Base-by-base conservation (phyloP, 257 asterid genomes). In the Jasminum sambac region DNA sequence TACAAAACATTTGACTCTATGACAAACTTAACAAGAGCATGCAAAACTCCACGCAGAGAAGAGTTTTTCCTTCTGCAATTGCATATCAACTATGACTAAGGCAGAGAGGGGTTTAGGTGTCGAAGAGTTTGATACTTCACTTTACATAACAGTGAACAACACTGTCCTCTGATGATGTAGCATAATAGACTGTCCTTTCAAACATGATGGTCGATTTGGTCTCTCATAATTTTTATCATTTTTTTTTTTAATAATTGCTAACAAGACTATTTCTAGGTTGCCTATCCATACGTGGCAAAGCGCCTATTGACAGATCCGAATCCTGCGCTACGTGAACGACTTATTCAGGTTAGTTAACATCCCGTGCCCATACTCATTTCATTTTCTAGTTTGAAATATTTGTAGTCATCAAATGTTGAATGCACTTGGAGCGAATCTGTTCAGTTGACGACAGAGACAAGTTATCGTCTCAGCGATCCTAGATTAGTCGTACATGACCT, bases 241-340 rank as follows among this genome's bases (percentile, higher is more conserved):
- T 55, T 44, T 5, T 71, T 66, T 41, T n/a, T n/a, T n/a, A n/a
- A 43, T 74, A 36, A 66, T 72, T 63, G 36, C 72, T 67, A 19
- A 58, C 41, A 44, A 38, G 72, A 67, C 21, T 72, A 81, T 62
- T 63, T 68, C 69, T 86, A 95, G 99, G 99, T 95, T n/a, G 99
- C 99, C 58, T 95, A 95, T 91, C 99, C 99, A 67, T 95, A 95
- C 73, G 85, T 95, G 70, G 99, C 99, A 63, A 95, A 95, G 89
- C 98, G 98, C 36, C 94, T 95, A 71, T 85, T 95, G 73, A 95
- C 99, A 66, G 98, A 95, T 84, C 99, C 99, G 40, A 91, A 95
- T 83, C 99, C 99, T 23, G 97, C 99, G 72, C 79, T 95, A 69
- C 96, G 99, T 50, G 96, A 85, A 79, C 96, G 98, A 68, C 94